Evolutionary conservation across 495 filamentous ascomycete species (phyloP).

Genomic region (Tuber melanosporum): DNA sequence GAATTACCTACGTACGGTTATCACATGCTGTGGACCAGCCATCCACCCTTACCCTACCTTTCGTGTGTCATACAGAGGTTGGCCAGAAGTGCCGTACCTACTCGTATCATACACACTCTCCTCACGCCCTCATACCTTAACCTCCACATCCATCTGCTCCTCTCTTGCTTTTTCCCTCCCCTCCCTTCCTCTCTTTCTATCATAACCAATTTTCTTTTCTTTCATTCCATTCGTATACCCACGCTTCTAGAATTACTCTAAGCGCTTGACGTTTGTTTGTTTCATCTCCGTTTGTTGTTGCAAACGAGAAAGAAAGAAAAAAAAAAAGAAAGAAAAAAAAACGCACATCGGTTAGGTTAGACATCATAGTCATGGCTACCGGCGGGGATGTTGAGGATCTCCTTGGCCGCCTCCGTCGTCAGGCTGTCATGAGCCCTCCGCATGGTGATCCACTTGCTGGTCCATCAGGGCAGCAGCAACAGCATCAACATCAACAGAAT

Average conservation of each 20-base stretch:
- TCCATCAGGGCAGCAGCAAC: constrained; percentile 28
- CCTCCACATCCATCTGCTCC: constrained; percentile 5
- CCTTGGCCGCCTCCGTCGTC: constrained; percentile 37
- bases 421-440: constrained; percentile 37
- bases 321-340: not conserved
- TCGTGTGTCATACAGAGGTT: not conserved
- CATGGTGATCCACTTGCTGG: constrained; percentile 22
- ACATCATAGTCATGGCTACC: constrained; percentile 25
- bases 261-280: not conserved
- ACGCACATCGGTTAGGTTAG: not conserved
- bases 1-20: no score
- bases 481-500: constrained; percentile 30
- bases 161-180: constrained; percentile 19
- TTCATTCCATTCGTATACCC: constrained; percentile 36
- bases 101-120: not conserved
- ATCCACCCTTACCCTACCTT: not conserved
- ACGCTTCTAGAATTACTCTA: constrained; percentile 31
- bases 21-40: no score
- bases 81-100: no score
- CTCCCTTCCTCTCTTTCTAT: constrained; percentile 30
- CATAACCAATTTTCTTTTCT: not conserved
- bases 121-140: not conserved
- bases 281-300: not conserved
- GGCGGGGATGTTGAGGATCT: constrained; percentile 34
- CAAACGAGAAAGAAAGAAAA: not conserved